Evolutionary conservation across 768 basidiomycete genomes (phyloP), one percentile per base, ranked within the genome.

Genomic region (Suillus brevipes): DNA sequence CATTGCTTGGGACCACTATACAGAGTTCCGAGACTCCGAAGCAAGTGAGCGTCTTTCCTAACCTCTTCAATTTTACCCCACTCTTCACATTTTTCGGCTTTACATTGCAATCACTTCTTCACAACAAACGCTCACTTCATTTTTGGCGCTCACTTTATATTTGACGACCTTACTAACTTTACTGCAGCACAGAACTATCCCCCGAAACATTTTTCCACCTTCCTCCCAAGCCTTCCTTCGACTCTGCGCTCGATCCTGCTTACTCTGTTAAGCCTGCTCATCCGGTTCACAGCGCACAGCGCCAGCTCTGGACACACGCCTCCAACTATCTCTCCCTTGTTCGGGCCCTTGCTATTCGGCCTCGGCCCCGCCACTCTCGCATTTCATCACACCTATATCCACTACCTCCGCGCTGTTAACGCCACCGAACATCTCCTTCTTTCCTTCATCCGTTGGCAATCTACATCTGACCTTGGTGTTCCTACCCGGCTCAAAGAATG

Each of bases 391-490:
- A 84, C 86, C 9, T 92, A 92, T 73, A 72, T 80, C 25, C 81
- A 83, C 67, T 99, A 94, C 74, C 85, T 97, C 38, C 89, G 91
- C 53, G 84, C 92, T 18, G 89, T 90, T 5, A 87, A 89, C 42
- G 97, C 96, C 1, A 92, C 91, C 70, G 97, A 99, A 73, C 97
- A 99, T 69, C 81, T 99, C 58, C 80, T 98, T n/a, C 85, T 99
- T 14, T 85, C 93, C 0, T 97, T 90, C 75, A 89, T 99, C 64
- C 87, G 96, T 37, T 91, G 88, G 81, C 89, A 94, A 70, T 56
- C 42, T 47, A 74, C 70, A 62, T 67, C 65, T 34, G 75, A 73
- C 16, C 83, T 89, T 6, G 87, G 89, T 3, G 86, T 95, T 10
- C 97, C 96, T 3, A 85, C 87, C 16, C 87, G 92, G n/a, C 87